These are phyloP conservation scores for Trichaptum fuscoviolaceum DNA, from an alignment of 768 basidiomycete species.

Conservation along the genomic window DNA sequence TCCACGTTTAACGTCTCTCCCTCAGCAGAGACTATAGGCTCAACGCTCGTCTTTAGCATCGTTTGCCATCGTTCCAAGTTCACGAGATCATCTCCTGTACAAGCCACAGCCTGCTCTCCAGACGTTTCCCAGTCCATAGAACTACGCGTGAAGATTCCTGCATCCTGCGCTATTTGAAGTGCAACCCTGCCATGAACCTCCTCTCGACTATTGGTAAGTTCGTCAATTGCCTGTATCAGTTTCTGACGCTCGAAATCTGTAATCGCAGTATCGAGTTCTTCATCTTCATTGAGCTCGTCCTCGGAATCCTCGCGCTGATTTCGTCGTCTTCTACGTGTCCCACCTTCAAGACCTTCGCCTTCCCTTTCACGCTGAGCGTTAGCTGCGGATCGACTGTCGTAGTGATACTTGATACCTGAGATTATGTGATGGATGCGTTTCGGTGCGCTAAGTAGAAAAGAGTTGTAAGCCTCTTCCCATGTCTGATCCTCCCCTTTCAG, in stretches of 20 bases:
- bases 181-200: not conserved
- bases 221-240: not conserved
- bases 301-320: not conserved
- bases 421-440: constrained; percentile 13
- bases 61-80: not conserved
- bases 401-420: constrained; percentile 29
- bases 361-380: not conserved
- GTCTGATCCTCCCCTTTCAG: constrained; percentile 17
- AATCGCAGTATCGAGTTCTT: not conserved
- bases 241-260: not conserved
- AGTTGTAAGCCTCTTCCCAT: constrained; percentile 21
- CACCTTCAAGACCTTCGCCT: not conserved
- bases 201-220: constrained; percentile 2
- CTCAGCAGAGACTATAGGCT: not conserved
- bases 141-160: not conserved
- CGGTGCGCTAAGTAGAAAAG: constrained; percentile 11
- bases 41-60: not conserved
- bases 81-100: not conserved
- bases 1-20: not conserved
- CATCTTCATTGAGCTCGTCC: not conserved
- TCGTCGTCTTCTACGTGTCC: not conserved
- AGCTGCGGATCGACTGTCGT: constrained; percentile 22
- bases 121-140: not conserved
- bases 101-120: not conserved
- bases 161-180: not conserved